Evolutionary conservation across 73 alveolate species (phyloP), one percentile per base, ranked within the genome.

Genomic region (Paraurostyla sp.): DNA sequence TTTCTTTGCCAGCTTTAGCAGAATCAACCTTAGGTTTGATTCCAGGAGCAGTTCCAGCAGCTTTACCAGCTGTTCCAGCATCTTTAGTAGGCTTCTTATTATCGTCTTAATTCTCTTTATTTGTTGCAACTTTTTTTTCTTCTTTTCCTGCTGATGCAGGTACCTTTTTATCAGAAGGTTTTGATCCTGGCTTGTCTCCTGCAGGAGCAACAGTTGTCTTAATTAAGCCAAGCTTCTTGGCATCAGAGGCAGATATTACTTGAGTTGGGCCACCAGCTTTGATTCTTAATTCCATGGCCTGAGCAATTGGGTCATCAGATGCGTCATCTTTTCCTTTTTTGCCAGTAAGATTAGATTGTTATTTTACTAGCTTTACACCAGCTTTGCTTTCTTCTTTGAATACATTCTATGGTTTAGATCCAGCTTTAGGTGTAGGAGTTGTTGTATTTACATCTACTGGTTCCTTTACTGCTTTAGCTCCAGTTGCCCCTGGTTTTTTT

Each of bases 221-320:
- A 36, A 60, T 60, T 33, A 60, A 32, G 7, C 65, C 84, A 9
- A 43, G 16, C 23, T 38, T 43, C 45, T 43, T 43, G 63, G 84
- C 84, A 4, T 43, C 84, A n/a, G 63, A 59, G 16, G 16, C 20
- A 33, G 59, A 38, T 9, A 43, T 69, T 11, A 69, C 84, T 69
- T 60, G 40, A 29, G 78, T 16, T 3, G 35, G 20, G 6, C 84
- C 84, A 41, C 84, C 84, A 36, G 65, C 63, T 38, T 69, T 69
- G 16, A 69, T 69, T 69, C 84, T 69, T 15, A 69, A 30, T 3
- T 23, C 59, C 38, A 69, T 11, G 11, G 84, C 29, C 38, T 69
- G 20, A 33, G 59, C 84, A 36, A 69, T 69, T 11, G 84, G 84
- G 35, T 69, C 84, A 69, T 69, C 84, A 23, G 80, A 62, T 18